Percentiles rank a stretch among this genome's conserved stretches.
These are phyloP conservation scores for Alternaria conjuncta DNA, from an alignment of 2,329 filamentous ascomycete genomes.

Conservation along the genomic window DNA sequence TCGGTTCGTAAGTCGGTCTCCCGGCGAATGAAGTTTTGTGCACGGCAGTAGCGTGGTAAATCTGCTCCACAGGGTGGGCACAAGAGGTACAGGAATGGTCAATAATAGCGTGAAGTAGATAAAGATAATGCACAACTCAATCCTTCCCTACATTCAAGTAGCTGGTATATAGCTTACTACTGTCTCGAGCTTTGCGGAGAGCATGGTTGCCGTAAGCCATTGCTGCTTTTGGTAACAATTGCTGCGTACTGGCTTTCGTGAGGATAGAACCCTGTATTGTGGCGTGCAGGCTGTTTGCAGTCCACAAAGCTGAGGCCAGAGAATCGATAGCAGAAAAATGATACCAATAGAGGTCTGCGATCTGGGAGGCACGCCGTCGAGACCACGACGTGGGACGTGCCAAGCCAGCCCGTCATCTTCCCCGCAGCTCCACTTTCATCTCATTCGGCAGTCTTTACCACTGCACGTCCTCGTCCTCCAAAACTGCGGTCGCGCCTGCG, in stretches of 20 bases:
- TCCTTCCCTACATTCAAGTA: neutral
- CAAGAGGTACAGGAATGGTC: neutral
- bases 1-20: neutral
- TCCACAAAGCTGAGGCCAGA: neutral
- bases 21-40: neutral
- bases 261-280: neutral
- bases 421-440: slow-evolving; percentile 16
- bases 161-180: neutral
- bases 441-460: neutral
- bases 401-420: slow-evolving; percentile 18
- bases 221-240: neutral
- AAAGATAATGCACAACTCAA: neutral
- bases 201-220: neutral
- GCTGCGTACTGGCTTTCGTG: neutral
- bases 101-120: neutral
- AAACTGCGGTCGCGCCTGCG: neutral
- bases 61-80: neutral
- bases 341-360: slow-evolving; percentile 5
- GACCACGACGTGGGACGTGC: slow-evolving; percentile 4
- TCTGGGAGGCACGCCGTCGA: slow-evolving; percentile 7
- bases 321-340: slow-evolving; percentile 6
- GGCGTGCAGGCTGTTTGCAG: neutral
- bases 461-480: slow-evolving; percentile 8
- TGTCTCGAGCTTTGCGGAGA: neutral
- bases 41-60: neutral